Evolutionary conservation across 1,284 basidiomycete species (phyloP).

Genomic region (Sanghuangporus weigelae): DNA sequence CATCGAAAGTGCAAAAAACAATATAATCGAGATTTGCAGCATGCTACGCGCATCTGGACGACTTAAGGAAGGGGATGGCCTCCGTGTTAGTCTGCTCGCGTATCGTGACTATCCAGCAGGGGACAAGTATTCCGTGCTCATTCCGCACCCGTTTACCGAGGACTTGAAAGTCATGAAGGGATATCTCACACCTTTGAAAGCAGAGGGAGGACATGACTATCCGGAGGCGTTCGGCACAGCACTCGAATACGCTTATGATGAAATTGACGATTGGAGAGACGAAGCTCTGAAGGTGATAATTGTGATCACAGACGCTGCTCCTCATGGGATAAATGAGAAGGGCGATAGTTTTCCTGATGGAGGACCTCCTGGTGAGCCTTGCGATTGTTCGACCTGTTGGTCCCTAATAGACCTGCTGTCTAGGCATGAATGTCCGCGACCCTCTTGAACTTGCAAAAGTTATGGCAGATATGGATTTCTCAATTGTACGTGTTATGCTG

Average conservation of each 20-base stretch:
- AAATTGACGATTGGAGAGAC: slow-evolving; percentile 46
- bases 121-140: background rate
- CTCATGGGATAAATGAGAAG: slow-evolving; percentile 39
- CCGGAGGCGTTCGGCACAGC: slow-evolving; percentile 38
- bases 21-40: slow-evolving; percentile 3
- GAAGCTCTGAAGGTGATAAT: slow-evolving; percentile 48
- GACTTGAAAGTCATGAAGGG: background rate
- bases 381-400: background rate
- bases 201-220: background rate
- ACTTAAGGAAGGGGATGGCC: background rate
- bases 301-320: slow-evolving; percentile 52
- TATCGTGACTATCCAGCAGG: background rate
- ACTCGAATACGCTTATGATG: slow-evolving; percentile 58
- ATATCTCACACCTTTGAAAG: background rate
- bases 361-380: background rate
- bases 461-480: slow-evolving; percentile 32
- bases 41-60: background rate
- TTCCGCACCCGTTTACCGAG: background rate
- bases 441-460: slow-evolving; percentile 44
- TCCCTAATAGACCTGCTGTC: slow-evolving; percentile 2
- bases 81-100: background rate
- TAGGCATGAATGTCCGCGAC: slow-evolving; percentile 33
- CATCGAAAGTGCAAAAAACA: slow-evolving; percentile 1
- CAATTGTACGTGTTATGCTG: background rate
- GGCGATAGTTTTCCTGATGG: slow-evolving; percentile 35